Conservation (phyloP, 805 yeast genomes). For the Wickerhamomyces xylosicus region DNA sequence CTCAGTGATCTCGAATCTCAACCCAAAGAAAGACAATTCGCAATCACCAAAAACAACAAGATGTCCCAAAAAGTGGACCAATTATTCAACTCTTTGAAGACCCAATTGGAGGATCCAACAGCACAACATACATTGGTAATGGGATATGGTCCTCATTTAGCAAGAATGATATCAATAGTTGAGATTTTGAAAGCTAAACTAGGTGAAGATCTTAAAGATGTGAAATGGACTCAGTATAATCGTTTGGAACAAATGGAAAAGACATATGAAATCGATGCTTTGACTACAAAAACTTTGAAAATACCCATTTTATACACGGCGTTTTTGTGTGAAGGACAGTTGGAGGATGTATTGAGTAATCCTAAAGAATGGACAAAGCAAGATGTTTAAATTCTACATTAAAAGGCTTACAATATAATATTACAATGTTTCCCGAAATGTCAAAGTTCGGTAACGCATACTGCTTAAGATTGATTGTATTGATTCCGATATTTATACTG, state of each 20-base stretch:
- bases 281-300: neutral
- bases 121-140: neutral
- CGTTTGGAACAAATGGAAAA: neutral
- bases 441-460: too few relatives aligned
- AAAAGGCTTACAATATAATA: too few relatives aligned
- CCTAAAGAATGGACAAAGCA: neutral
- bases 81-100: too few relatives aligned
- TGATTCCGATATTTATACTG: too few relatives aligned
- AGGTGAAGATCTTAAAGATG: neutral
- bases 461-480: too few relatives aligned
- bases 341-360: neutral
- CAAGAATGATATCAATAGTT: neutral
- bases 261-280: neutral
- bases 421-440: too few relatives aligned
- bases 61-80: too few relatives aligned
- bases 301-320: neutral
- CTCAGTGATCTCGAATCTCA: too few relatives aligned
- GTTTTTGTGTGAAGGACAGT: neutral
- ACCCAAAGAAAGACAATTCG: too few relatives aligned
- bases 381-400: too few relatives aligned
- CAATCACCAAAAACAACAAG: too few relatives aligned
- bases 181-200: neutral
- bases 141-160: neutral
- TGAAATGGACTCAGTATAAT: neutral
- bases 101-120: too few relatives aligned